Evolutionary conservation across 495 filamentous ascomycete species (phyloP), one percentile per base, ranked within the genome.

Genomic region (Haplographium delicatum): DNA sequence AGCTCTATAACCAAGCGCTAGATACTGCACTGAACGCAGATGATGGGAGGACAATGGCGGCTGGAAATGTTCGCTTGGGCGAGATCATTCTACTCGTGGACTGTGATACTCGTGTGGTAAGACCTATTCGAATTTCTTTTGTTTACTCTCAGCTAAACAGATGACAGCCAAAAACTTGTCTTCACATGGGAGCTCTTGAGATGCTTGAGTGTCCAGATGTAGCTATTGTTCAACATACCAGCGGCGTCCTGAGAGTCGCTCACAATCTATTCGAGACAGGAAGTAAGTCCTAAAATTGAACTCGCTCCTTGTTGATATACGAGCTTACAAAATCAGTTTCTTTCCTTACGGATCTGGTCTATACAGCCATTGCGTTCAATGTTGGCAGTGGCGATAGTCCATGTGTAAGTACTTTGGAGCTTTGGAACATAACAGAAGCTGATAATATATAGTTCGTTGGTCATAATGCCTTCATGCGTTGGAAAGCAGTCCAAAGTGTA

Each of bases 131-230:
- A n/a, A n/a, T n/a, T n/a, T n/a, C n/a, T n/a, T n/a, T n/a, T n/a
- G n/a, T n/a, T n/a, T n/a, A n/a, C n/a, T n/a, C n/a, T n/a, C n/a
- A n/a, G 19, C 35, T 50, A 7, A 50, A 4, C 8, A 15, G 2
- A 2, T 18, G 1, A 41, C n/a, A 50, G 35, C 75, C 75, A n/a
- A 59, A 61, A 2, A 82, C 85, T 53, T 87, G 83, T 55, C 66
- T 87, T 23, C 63, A 85, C 10, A 78, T 85, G 52, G 84, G 76
- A 16, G 81, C 79, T 5, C 77, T 74, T 55, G 83, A 87, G 63
- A 84, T 87, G 82, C 77, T 84, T 54, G 73, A 74, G 44, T 81
- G 78, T n/a, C 83, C 84, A 4, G 75, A 86, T 61, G 81, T 87
- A 31, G 83, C 78, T 23, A 83, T 87, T 57, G 66, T 85, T 48